Percentiles rank a stretch among this genome's conserved stretches.
Conservation (phyloP, 1,284 basidiomycete genomes). For the Abortiporus biennis region DNA sequence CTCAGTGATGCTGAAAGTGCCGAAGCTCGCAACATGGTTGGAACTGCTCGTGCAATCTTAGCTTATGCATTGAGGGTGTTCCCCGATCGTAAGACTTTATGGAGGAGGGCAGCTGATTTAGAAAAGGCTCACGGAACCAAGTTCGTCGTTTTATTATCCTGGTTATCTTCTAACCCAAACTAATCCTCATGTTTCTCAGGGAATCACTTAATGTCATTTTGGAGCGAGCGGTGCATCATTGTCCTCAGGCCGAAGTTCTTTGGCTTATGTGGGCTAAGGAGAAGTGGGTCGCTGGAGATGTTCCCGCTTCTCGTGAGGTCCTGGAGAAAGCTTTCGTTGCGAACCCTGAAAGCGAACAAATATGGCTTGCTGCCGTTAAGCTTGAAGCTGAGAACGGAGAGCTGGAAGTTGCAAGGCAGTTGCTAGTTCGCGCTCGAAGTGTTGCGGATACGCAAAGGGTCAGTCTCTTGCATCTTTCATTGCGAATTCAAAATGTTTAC, state of each 20-base stretch:
- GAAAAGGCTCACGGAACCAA: constrained; percentile 86
- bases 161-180: constrained; percentile 3
- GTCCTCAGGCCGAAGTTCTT: constrained; percentile 90
- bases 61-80: constrained; percentile 91
- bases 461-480: constrained; percentile 21
- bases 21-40: constrained; percentile 69
- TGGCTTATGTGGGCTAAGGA: constrained; percentile 99
- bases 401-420: constrained; percentile 75
- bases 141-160: constrained; percentile 29
- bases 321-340: constrained; percentile 89
- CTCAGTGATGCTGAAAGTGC: constrained; percentile 85
- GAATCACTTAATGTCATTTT: constrained; percentile 83
- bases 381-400: constrained; percentile 94
- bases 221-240: constrained; percentile 78
- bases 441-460: constrained; percentile 91
- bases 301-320: constrained; percentile 81
- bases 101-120: constrained; percentile 87
- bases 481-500: constrained; percentile 4
- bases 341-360: constrained; percentile 94
- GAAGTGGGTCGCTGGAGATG: constrained; percentile 86
- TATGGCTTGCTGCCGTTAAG: constrained; percentile 97
- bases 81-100: constrained; percentile 78
- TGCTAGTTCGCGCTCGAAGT: constrained; percentile 83
- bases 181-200: constrained; percentile 28
- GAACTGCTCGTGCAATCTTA: constrained; percentile 82